Conservation (phyloP, 768 basidiomycete species). For the Lentinula aciculospora region DNA sequence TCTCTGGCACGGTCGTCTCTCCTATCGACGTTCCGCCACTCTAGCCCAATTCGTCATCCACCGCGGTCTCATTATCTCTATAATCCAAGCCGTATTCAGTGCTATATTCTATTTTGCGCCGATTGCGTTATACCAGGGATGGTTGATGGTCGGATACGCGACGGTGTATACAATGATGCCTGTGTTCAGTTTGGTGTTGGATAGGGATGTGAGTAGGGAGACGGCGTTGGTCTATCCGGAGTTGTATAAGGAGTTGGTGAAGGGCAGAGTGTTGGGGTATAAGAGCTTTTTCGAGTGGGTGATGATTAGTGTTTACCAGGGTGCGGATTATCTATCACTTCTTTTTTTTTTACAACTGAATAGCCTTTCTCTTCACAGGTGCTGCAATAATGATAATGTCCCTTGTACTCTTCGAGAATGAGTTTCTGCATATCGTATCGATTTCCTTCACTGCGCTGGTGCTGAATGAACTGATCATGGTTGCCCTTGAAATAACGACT, state of each 20-base stretch:
- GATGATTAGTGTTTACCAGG: slow-evolving; percentile 97
- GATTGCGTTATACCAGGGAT: slow-evolving; percentile 96
- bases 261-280: slow-evolving; percentile 93
- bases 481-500: slow-evolving; percentile 94
- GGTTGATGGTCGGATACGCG: slow-evolving; percentile 96
- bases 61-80: slow-evolving; percentile 91
- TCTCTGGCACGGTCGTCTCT: slow-evolving; percentile 98
- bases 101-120: slow-evolving; percentile 93
- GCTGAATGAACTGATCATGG: slow-evolving; percentile 98
- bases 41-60: slow-evolving; percentile 99
- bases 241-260: slow-evolving; percentile 94
- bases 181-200: slow-evolving; percentile 94
- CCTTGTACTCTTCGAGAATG: slow-evolving; percentile 91
- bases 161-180: slow-evolving; percentile 98
- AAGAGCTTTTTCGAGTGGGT: slow-evolving; percentile 99
- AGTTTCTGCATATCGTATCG: slow-evolving; percentile 96
- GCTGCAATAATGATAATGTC: slow-evolving; percentile 99
- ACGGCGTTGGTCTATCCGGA: slow-evolving; percentile 94
- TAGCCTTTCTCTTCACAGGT: slow-evolving; percentile 37
- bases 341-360: background rate
- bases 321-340: slow-evolving; percentile 30
- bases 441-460: slow-evolving; percentile 97
- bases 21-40: slow-evolving; percentile 96
- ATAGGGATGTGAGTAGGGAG: slow-evolving; percentile 94
- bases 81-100: slow-evolving; percentile 97